Evolutionary conservation across 768 basidiomycete species (phyloP), one percentile per base, ranked within the genome.

Genomic region (Porpolomopsis calyptriformis): DNA sequence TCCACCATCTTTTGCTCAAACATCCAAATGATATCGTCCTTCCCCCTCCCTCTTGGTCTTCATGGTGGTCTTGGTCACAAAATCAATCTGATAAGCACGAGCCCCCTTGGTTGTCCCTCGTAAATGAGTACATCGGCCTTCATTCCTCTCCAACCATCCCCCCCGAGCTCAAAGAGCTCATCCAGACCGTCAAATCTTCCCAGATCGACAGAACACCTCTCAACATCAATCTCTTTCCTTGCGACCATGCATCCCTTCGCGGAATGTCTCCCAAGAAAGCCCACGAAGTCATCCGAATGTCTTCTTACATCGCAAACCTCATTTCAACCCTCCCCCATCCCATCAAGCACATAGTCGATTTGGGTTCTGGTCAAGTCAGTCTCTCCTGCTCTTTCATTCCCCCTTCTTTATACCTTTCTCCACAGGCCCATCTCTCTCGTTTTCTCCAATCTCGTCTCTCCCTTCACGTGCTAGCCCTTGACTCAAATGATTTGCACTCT

Each of bases 241-340:
- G 10, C n/a, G 31, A 26, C 18, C 39, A 29, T 27, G 18, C 16
- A 22, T 34, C 50, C 8, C 24, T 51, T 11, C 42, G 59, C 37
- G 80, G 83, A 12, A 80, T 84, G 74, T 83, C 82, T 3, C 82
- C 82, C 4, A 87, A 87, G 59, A 87, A 87, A 57, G 63, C 65
- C 2, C 84, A 87, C 51, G 85, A 87, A 57, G 81, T 87, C 38
- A 52, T 62, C 1, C 72, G 74, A 40, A 85, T 85, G 82, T 64
- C 69, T 14, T 59, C 68, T 5, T 82, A 76, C 60, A 65, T 82
- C 22, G 55, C 60, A 31, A 55, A 53, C 14, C 56, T 80, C 24
- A 59, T 66, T 16, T 22, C 19, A 36, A 57, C 52, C 24, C 47
- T 55, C 31, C 60, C 57, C 16, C 39, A 54, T 23, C 49, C 56